phyloP scores from a whole-genome alignment of 306 rosid species.

The Cicer judaicum region DNA sequence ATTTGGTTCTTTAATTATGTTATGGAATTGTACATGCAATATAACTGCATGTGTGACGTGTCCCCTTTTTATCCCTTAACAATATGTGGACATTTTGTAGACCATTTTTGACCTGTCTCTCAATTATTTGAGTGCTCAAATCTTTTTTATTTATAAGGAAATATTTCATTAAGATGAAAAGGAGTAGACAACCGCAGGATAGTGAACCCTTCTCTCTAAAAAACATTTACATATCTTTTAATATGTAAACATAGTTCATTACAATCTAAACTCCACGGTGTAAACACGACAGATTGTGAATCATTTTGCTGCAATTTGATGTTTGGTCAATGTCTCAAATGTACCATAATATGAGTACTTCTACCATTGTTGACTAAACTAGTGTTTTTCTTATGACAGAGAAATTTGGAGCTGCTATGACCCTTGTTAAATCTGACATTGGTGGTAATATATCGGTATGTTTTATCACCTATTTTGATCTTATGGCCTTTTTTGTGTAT shows the following conservation, averaged over 20 bases:
- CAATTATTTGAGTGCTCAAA: constrained; percentile 10
- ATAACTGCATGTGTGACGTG: constrained; percentile 22
- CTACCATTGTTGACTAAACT: constrained; percentile 6
- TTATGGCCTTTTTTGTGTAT: neutral
- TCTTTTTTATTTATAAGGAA: neutral
- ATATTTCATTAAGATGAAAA: constrained; percentile 21
- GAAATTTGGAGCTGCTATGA: constrained; percentile 96
- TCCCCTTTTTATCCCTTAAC: neutral
- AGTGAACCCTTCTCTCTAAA: constrained; percentile 10
- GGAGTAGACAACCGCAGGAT: constrained; percentile 12
- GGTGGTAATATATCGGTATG: constrained; percentile 89
- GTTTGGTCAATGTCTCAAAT: constrained; percentile 19
- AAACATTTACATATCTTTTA: constrained; percentile 1
- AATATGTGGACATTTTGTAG: neutral
- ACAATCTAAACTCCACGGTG: constrained; percentile 14
- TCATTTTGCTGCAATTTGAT: constrained; percentile 14
- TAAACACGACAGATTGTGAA: constrained; percentile 21
- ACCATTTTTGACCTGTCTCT: constrained; percentile 31
- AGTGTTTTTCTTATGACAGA: constrained; percentile 61
- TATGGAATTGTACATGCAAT: constrained; percentile 9
- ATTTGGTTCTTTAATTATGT: constrained; percentile 10
- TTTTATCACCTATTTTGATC: constrained; percentile 12
- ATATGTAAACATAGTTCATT: constrained; percentile 1
- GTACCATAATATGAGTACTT: neutral
- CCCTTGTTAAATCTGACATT: constrained; percentile 81